Percentiles rank a stretch among this genome's conserved stretches.
Evolutionary conservation across 768 basidiomycete genomes (phyloP).

Genomic region (Collybiopsis confluens): DNA sequence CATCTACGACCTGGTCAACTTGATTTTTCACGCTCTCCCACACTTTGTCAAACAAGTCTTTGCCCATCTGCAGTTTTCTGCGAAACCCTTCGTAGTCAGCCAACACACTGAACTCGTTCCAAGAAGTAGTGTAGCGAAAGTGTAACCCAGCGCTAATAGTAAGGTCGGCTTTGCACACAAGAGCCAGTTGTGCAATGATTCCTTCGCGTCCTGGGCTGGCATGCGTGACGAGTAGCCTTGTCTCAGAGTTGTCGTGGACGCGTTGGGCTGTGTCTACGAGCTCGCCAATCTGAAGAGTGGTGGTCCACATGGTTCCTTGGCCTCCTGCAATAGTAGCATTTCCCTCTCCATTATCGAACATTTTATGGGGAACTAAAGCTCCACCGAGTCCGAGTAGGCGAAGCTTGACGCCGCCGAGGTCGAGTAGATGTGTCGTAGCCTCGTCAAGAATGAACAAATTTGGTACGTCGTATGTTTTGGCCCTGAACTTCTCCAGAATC

Average conservation of each 20-base stretch:
- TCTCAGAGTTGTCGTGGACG: conserved; percentile 89
- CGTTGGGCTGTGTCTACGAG: conserved; percentile 96
- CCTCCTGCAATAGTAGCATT: conserved; percentile 97
- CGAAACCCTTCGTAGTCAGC: conserved; percentile 85
- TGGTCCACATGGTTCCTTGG: conserved; percentile 98
- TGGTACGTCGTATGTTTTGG: conserved; percentile 74
- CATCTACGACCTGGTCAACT: conserved; percentile 89
- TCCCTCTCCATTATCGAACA: conserved; percentile 93
- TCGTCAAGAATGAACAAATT: conserved; percentile 94
- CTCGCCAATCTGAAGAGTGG: conserved; percentile 95
- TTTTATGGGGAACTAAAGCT: conserved; percentile 90
- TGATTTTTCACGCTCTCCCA: conserved; percentile 92
- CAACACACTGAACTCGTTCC: conserved; percentile 96
- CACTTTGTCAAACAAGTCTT: conserved; percentile 84
- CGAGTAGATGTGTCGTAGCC: conserved; percentile 87
- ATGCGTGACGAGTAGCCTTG: conserved; percentile 89
- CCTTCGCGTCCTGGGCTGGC: conserved; percentile 92
- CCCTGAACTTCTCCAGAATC: conserved; percentile 89
- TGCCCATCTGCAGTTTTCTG: conserved; percentile 71
- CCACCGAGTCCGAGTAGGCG: conserved; percentile 95
- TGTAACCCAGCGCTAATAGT: conserved; percentile 93
- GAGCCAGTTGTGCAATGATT: conserved; percentile 83
- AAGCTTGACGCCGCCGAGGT: conserved; percentile 90
- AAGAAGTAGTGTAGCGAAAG: conserved; percentile 94
- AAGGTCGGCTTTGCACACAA: conserved; percentile 90